A percentile compares a stretch with the other conserved stretches of the same genome.
phyloP scores from a whole-genome alignment of 495 filamentous ascomycete species.

The Letharia lupina region DNA sequence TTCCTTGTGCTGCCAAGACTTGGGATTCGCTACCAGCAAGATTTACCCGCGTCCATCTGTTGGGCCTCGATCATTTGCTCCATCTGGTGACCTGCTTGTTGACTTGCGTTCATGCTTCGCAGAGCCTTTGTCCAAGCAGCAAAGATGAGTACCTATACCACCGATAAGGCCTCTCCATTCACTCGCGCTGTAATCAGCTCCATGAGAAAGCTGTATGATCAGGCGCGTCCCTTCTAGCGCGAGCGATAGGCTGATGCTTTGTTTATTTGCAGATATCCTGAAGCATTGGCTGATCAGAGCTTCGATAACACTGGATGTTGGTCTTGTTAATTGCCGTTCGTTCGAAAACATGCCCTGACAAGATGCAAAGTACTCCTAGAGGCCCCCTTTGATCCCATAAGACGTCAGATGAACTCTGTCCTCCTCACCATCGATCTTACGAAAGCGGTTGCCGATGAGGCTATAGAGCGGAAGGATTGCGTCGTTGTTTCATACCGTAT shows the following conservation, averaged over 20 bases:
- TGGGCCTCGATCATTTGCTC: not conserved
- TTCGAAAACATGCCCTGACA: not conserved
- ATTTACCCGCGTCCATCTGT: constrained; percentile 7
- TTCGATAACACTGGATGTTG: constrained; percentile 89
- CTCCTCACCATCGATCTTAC: constrained; percentile 92
- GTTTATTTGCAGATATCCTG: constrained; percentile 61
- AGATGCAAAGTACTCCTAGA: constrained; percentile 58
- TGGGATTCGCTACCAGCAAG: not conserved
- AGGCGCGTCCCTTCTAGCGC: not conserved
- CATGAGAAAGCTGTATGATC: constrained; percentile 70
- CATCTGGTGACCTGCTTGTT: not conserved
- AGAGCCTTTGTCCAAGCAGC: constrained; percentile 14
- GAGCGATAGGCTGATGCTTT: constrained; percentile 6
- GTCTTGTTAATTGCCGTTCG: constrained; percentile 23
- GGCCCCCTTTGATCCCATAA: constrained; percentile 54
- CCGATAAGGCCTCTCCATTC: constrained; percentile 51
- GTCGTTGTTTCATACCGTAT: constrained; percentile 84
- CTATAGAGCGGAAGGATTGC: constrained; percentile 64
- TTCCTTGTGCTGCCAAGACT: not conserved
- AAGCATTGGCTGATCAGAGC: constrained; percentile 76
- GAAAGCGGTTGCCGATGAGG: constrained; percentile 80
- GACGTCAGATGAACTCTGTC: constrained; percentile 59
- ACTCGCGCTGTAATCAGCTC: constrained; percentile 70
- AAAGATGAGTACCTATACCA: constrained; percentile 29
- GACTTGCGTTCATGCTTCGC: constrained; percentile 18